A percentile compares a stretch with the other conserved stretches of the same genome.
These are phyloP conservation scores for Candida frijolesensis DNA, from an alignment of 1,139 yeast genomes.

Conservation along the genomic window DNA sequence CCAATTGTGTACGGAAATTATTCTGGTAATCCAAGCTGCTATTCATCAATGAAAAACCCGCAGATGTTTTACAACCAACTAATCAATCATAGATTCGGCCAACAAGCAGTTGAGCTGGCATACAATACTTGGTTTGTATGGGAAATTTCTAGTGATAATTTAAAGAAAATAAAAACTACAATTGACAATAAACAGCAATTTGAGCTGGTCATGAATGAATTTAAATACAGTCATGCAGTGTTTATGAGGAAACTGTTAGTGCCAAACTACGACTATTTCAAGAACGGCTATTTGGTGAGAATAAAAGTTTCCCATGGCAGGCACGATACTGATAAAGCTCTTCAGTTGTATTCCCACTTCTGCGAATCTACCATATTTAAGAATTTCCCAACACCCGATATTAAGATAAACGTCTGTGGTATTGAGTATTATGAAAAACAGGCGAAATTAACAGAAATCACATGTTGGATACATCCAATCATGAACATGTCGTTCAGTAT, in stretches of 20 bases:
- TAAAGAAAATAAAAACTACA: slow-evolving; percentile 7
- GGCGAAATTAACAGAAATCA: slow-evolving; percentile 8
- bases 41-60: slow-evolving; percentile 6
- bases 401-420: slow-evolving; percentile 15
- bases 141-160: slow-evolving; percentile 8
- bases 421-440: slow-evolving; percentile 6
- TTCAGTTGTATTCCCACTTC: slow-evolving; percentile 7
- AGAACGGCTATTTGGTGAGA: slow-evolving; percentile 16
- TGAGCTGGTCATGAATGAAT: slow-evolving; percentile 8
- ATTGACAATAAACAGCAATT: slow-evolving; percentile 13
- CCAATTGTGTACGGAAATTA: slow-evolving; percentile 15
- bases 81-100: slow-evolving; percentile 3
- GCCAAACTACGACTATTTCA: slow-evolving; percentile 12
- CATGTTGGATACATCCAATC: slow-evolving; percentile 17
- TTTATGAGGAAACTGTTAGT: slow-evolving; percentile 14
- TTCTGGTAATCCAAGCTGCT: slow-evolving; percentile 14
- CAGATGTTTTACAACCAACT: slow-evolving; percentile 5
- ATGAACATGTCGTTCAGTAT: slow-evolving; percentile 16
- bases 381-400: slow-evolving; percentile 8
- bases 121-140: slow-evolving; percentile 15
- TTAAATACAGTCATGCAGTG: slow-evolving; percentile 4
- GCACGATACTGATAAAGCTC: not conserved
- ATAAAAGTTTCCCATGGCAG: slow-evolving; percentile 5
- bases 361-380: slow-evolving; percentile 10
- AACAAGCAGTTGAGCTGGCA: slow-evolving; percentile 9